Percentiles rank a stretch among this genome's conserved stretches.
phyloP scores from a whole-genome alignment of 2,329 filamentous ascomycete species.

The Stachybotrys chlorohalonatus region DNA sequence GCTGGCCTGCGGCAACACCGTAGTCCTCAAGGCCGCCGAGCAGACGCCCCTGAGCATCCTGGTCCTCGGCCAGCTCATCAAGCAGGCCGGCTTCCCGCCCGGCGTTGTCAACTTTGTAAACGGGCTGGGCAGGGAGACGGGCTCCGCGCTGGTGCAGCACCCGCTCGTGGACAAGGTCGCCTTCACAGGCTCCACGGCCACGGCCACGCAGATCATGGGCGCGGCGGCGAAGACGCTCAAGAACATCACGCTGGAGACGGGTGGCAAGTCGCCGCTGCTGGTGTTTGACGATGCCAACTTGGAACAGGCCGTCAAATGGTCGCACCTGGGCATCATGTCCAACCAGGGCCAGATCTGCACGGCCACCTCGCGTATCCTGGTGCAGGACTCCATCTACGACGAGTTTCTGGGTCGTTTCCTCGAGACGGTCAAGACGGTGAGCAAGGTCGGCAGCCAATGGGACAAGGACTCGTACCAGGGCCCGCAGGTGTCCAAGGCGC shows the following conservation, averaged over 20 bases:
- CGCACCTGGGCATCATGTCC: constrained; percentile 57
- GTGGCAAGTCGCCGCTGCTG: constrained; percentile 69
- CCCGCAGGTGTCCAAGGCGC: constrained; percentile 47
- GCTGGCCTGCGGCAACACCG: constrained; percentile 59
- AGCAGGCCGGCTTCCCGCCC: constrained; percentile 67
- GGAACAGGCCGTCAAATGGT: constrained; percentile 65
- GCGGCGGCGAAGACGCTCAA: constrained; percentile 65
- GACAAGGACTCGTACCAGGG: constrained; percentile 25
- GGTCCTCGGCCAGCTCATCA: constrained; percentile 52
- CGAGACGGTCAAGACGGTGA: constrained; percentile 51
- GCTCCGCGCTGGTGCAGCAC: constrained; percentile 50
- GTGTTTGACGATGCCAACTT: constrained; percentile 68
- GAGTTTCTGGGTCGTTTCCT: constrained; percentile 72
- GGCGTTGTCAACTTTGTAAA: constrained; percentile 68
- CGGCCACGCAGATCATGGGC: constrained; percentile 68
- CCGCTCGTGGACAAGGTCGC: constrained; percentile 65
- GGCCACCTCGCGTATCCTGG: constrained; percentile 71
- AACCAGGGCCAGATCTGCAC: constrained; percentile 58
- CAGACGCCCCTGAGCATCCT: constrained; percentile 66
- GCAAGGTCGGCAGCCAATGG: constrained; percentile 23
- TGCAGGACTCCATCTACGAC: constrained; percentile 76
- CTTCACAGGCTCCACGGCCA: constrained; percentile 65
- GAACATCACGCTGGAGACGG: constrained; percentile 71
- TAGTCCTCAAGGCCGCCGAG: constrained; percentile 66
- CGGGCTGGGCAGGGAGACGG: constrained; percentile 66